Evolutionary conservation across 768 basidiomycete species (phyloP).

Genomic region (Astraeus odoratus): DNA sequence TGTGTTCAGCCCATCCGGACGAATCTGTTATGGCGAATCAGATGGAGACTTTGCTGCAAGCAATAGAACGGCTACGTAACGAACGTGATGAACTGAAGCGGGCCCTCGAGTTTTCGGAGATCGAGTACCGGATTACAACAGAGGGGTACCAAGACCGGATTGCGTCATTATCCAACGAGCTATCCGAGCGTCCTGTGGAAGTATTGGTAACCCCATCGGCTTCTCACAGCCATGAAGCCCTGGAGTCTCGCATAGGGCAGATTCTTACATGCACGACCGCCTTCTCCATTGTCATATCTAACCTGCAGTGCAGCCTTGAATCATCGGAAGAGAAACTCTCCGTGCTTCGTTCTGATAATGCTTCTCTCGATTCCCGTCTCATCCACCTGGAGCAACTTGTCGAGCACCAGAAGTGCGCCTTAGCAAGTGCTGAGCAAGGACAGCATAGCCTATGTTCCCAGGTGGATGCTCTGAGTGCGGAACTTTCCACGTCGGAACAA

Average conservation of each 20-base stretch:
- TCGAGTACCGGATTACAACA: conserved; percentile 58
- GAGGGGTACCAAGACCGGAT: conserved; percentile 53
- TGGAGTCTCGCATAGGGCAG: conserved; percentile 18
- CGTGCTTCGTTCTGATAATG: conserved; percentile 6
- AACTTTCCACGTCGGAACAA: conserved; percentile 29
- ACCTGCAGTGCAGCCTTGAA: conserved; percentile 28
- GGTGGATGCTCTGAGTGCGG: conserved; percentile 27
- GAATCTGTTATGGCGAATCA: conserved; percentile 29
- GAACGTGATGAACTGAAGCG: conserved; percentile 60
- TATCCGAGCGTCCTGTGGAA: conserved; percentile 17
- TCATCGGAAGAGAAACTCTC: conserved; percentile 11
- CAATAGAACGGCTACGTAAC: conserved; percentile 58
- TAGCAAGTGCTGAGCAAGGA: conserved; percentile 14
- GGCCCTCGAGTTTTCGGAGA: conserved; percentile 60
- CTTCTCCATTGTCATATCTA: conserved; percentile 35
- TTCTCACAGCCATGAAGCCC: background rate
- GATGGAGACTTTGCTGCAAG: conserved; percentile 51
- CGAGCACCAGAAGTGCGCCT: conserved; percentile 11
- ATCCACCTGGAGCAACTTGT: conserved; percentile 13
- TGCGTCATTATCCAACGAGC: conserved; percentile 22
- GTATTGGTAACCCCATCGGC: conserved; percentile 1
- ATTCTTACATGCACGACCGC: conserved; percentile 29
- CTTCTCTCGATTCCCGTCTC: conserved; percentile 14
- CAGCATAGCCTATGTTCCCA: conserved; percentile 23
- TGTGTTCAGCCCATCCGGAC: conserved; percentile 5